phyloP scores from a whole-genome alignment of 164 flowering plant genomes.

The Dillenia suffruticosa region DNA sequence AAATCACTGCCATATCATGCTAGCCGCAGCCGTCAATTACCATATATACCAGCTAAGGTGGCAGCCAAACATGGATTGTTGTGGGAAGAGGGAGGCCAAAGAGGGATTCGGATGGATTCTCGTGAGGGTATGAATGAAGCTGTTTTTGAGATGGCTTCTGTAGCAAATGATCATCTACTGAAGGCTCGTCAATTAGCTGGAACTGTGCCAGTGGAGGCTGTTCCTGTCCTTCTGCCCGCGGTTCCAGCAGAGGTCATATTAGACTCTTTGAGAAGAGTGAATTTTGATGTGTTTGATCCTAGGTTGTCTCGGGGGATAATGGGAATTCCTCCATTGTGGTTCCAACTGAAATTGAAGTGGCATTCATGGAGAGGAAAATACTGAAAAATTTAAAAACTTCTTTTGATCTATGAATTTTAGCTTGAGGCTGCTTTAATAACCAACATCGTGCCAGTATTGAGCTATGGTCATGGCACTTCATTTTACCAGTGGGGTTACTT shows the following conservation, averaged over 20 bases:
- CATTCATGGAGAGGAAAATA: slow-evolving; percentile 74
- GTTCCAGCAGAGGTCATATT: slow-evolving; percentile 79
- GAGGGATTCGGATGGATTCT: slow-evolving; percentile 47
- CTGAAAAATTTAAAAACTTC: slow-evolving; percentile 16
- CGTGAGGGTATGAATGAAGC: slow-evolving; percentile 61
- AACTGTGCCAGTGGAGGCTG: slow-evolving; percentile 74
- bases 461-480: too few species aligned
- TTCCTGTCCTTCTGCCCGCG: slow-evolving; percentile 76
- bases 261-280: slow-evolving; percentile 54
- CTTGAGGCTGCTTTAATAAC: too few species aligned
- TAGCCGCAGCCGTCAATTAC: slow-evolving; percentile 45
- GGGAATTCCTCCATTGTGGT: slow-evolving; percentile 85
- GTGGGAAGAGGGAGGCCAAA: slow-evolving; percentile 43
- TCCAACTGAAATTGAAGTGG: slow-evolving; percentile 82
- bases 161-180: slow-evolving; percentile 71
- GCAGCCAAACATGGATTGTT: slow-evolving; percentile 82
- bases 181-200: slow-evolving; percentile 79
- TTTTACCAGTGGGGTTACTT: too few species aligned
- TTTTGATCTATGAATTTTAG: too few species aligned
- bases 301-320: slow-evolving; percentile 63
- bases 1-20: slow-evolving; percentile 87
- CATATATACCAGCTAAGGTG: slow-evolving; percentile 68
- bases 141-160: slow-evolving; percentile 93
- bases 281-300: slow-evolving; percentile 91
- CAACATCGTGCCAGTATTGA: too few species aligned